Conservation (phyloP, 345 rosid genomes). For the Abelmoschus esculentus region DNA sequence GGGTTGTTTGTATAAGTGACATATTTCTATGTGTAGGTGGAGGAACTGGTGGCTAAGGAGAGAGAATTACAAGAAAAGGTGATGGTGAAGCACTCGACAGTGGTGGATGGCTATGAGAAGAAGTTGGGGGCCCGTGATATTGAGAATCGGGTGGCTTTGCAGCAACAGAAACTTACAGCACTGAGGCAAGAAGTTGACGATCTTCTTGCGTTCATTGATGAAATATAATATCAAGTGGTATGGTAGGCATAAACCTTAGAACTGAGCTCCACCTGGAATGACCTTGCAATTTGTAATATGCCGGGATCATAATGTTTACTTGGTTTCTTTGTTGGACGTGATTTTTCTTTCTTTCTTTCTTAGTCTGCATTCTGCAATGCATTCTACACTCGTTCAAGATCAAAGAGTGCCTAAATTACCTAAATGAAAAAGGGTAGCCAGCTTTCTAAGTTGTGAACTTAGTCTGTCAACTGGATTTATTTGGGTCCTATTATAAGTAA, state of each 20-base stretch:
- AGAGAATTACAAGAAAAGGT: background rate
- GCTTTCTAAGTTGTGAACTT: background rate
- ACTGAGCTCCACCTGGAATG: too few species aligned
- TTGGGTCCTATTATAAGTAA: background rate
- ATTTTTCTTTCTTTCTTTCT: too few species aligned
- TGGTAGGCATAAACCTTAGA: too few species aligned
- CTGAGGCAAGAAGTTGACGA: background rate
- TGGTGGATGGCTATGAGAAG: background rate
- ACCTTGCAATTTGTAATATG: too few species aligned
- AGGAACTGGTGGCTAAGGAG: background rate
- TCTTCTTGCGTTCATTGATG: background rate
- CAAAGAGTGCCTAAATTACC: background rate
- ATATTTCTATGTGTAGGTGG: background rate
- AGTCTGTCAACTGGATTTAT: background rate
- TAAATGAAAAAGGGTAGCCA: background rate
- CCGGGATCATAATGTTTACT: too few species aligned
- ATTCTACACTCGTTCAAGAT: background rate
- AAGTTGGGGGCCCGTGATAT: background rate
- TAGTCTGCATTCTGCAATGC: too few species aligned
- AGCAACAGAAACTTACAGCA: background rate
- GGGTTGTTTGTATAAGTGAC: background rate
- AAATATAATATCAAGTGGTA: constrained; percentile 3
- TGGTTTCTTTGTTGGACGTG: too few species aligned
- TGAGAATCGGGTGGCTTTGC: background rate
- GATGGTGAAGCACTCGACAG: background rate